Base-by-base conservation (phyloP, 2,329 filamentous ascomycete species). In the Epichloe aotearoae region DNA sequence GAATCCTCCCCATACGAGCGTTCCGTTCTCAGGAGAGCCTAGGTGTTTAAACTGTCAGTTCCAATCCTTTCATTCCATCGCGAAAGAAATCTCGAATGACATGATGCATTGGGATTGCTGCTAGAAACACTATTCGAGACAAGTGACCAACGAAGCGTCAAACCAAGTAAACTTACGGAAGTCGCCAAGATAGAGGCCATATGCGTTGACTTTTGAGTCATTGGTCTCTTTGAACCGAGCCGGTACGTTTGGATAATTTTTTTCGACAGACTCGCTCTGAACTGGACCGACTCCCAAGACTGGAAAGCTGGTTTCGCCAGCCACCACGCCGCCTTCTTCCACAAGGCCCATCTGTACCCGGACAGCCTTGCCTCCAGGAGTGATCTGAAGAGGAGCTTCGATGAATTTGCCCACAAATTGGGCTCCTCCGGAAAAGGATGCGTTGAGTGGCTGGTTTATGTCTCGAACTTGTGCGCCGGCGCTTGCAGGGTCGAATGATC, bases 1-100 rank as follows among this genome's bases (percentile, higher is more conserved):
- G 33, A 49, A 34, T 26, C 50, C 50, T n/a, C 50, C 50, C 23
- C 47, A 52, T 3, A 52, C 26, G 5, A 52, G 11, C 3, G 50
- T 34, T 10, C 50, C 50, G 8, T n/a, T 46, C 2, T 44, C 33
- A 4, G 46, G 20, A 40, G 46, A 47, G 14, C 46, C 46, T 47
- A 39, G 15, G n/a, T 19, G 6, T 7, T 26, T 7, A 26, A 6
- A 12, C 23, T 23, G 46, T 47, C 46, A 47, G 36, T 26, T 39
- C 4, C 14, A 23, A 17, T 15, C 23, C 5, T 7, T 39, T 30
- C 26, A 23, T 39, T 30, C 26, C 10, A 30, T 30, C 8, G 3
- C 26, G 26, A 30, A 10, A 30, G 26, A 30, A 30, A 11, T 8
- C 3, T 30, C 26, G 10, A 11, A 30, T 11, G 26, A 11, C 8